Conservation (phyloP, 495 filamentous ascomycete species). For the Annulohypoxylon nitens region DNA sequence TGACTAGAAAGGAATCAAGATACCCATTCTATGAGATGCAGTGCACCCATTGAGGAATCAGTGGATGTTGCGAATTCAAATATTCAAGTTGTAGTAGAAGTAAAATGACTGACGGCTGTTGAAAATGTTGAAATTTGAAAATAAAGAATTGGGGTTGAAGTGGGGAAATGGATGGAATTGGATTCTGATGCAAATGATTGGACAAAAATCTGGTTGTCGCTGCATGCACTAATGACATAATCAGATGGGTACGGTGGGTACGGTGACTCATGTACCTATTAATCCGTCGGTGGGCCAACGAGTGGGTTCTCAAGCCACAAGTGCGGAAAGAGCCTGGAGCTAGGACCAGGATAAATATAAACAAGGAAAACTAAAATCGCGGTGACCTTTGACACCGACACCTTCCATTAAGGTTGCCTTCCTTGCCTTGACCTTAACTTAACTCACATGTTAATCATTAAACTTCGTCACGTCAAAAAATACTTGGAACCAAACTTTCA, state of each 20-base stretch:
- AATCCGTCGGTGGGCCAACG: conserved; percentile 49
- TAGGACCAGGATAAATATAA: conserved; percentile 53
- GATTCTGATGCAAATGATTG: neutral
- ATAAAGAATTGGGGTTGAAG: neutral
- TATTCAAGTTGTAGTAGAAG: too few species aligned
- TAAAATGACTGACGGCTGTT: too few species aligned
- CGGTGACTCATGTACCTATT: neutral
- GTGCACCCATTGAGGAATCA: too few species aligned
- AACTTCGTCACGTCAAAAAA: conserved; percentile 11
- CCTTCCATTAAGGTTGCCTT: neutral
- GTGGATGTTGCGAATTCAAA: too few species aligned
- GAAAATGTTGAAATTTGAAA: too few species aligned
- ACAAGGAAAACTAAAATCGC: conserved; percentile 42
- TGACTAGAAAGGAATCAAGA: too few species aligned
- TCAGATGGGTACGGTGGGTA: neutral
- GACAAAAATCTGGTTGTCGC: neutral
- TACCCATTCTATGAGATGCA: too few species aligned
- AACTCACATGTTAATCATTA: conserved; percentile 26
- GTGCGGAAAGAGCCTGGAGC: conserved; percentile 31
- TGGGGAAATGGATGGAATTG: neutral
- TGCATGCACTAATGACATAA: conserved; percentile 5
- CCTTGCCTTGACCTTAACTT: conserved; percentile 27
- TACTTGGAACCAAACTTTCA: conserved; percentile 20
- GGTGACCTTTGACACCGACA: conserved; percentile 22
- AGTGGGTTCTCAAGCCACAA: conserved; percentile 8